Percentiles rank a stretch among this genome's conserved stretches.
These are phyloP conservation scores for Verticillium klebahnii DNA, from an alignment of 2,329 filamentous ascomycete genomes.

Conservation along the genomic window DNA sequence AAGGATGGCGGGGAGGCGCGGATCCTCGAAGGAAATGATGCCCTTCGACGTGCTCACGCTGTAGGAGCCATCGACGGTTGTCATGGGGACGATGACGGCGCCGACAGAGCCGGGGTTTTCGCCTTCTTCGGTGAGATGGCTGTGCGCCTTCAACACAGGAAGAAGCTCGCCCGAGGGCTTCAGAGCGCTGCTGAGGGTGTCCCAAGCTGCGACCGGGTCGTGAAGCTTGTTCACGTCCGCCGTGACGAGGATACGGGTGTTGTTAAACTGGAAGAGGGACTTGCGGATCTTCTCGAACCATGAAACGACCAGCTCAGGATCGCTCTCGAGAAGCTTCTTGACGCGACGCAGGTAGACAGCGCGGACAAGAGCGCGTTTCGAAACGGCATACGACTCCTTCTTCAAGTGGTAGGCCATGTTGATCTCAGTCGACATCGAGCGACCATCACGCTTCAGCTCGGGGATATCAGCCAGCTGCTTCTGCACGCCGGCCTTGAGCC, in stretches of 20 bases:
- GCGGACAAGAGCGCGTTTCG: constrained; percentile 79
- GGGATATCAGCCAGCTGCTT: constrained; percentile 90
- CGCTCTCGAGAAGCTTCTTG: constrained; percentile 71
- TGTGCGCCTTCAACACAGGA: constrained; percentile 65
- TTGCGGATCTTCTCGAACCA: constrained; percentile 75
- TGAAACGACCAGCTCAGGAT: constrained; percentile 68
- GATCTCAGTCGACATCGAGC: constrained; percentile 58
- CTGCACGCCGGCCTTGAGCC: constrained; percentile 60
- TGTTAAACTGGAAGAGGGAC: constrained; percentile 75
- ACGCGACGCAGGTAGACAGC: constrained; percentile 82
- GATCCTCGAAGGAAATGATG: constrained; percentile 69
- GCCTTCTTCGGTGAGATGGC: constrained; percentile 72
- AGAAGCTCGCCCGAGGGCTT: constrained; percentile 43
- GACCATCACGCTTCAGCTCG: constrained; percentile 83
- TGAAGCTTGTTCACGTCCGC: constrained; percentile 71
- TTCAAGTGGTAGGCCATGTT: constrained; percentile 77
- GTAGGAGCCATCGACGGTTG: constrained; percentile 88
- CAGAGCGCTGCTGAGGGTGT: constrained; percentile 51
- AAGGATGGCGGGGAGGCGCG: constrained; percentile 75
- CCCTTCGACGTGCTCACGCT: constrained; percentile 72
- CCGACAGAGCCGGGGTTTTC: constrained; percentile 68
- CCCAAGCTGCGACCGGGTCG: constrained; percentile 77
- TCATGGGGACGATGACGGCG: constrained; percentile 81
- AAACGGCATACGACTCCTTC: constrained; percentile 70
- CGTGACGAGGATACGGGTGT: constrained; percentile 80